Conservation (phyloP, 2,329 filamentous ascomycete species). For the Colletotrichum trifolii region DNA sequence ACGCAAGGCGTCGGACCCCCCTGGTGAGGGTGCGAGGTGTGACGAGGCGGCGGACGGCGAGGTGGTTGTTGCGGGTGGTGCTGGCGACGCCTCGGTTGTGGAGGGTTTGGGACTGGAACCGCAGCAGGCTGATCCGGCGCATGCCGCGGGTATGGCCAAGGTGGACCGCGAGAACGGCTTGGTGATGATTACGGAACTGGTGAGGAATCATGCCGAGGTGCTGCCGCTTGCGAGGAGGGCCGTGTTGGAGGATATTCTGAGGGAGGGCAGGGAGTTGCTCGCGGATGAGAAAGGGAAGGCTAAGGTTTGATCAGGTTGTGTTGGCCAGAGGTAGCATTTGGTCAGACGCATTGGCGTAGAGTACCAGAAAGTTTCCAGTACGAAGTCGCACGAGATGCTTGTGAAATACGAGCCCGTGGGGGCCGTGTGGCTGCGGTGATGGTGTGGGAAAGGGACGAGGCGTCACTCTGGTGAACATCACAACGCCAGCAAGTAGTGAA, state of each 20-base stretch:
- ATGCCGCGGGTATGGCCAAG: constrained; percentile 57
- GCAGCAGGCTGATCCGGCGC: constrained; percentile 57
- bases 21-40: constrained; percentile 15
- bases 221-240: constrained; percentile 52
- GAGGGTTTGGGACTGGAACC: constrained; percentile 56
- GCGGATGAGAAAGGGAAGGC: constrained; percentile 40
- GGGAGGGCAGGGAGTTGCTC: constrained; percentile 61
- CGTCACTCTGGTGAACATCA: not conserved
- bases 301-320: not conserved
- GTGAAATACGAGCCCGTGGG: too few species aligned
- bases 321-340: too few species aligned
- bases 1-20: constrained; percentile 40
- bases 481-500: not conserved
- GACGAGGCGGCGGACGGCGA: not conserved
- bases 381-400: too few species aligned
- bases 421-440: too few species aligned
- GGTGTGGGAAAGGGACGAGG: too few species aligned
- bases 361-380: too few species aligned
- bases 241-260: constrained; percentile 61
- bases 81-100: constrained; percentile 40
- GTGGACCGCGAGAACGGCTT: constrained; percentile 71
- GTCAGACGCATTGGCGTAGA: too few species aligned
- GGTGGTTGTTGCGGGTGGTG: constrained; percentile 2
- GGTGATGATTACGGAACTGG: constrained; percentile 66
- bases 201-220: constrained; percentile 55